These are phyloP conservation scores for Pilasporangium apinafurcum DNA, from an alignment of 352 stramenopile genomes.

Conservation along the genomic window DNA sequence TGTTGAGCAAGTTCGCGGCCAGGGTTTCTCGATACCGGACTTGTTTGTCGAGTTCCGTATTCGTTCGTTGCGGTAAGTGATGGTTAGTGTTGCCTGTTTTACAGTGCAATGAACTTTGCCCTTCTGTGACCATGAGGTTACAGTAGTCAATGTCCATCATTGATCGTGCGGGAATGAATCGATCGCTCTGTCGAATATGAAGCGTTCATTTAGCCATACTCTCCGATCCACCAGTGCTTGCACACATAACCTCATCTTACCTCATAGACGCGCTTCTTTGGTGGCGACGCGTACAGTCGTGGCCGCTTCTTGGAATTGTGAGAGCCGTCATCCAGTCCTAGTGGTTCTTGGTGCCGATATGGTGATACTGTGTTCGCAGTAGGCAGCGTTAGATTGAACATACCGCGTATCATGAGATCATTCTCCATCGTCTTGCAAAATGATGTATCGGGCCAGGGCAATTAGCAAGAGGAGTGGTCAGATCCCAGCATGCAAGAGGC, in stretches of 20 bases:
- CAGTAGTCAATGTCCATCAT: slow-evolving; percentile 42
- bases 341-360: slow-evolving; percentile 20
- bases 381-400: slow-evolving; percentile 17
- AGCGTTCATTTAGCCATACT: neutral
- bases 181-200: slow-evolving; percentile 15
- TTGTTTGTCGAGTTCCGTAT: slow-evolving; percentile 18
- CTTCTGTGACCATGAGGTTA: slow-evolving; percentile 22
- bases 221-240: neutral
- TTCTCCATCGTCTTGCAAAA: slow-evolving; percentile 4
- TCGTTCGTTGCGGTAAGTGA: neutral
- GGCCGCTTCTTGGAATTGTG: slow-evolving; percentile 13
- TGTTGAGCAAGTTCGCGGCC: slow-evolving; percentile 23
- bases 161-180: slow-evolving; percentile 34
- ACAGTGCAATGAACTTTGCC: neutral
- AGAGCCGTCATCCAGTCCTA: slow-evolving; percentile 3
- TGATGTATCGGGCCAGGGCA: neutral
- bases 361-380: slow-evolving; percentile 10
- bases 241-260: neutral
- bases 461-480: slow-evolving; percentile 2
- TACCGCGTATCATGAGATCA: slow-evolving; percentile 14
- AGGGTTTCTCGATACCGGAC: slow-evolving; percentile 24
- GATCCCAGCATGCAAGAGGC: too few relatives aligned
- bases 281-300: slow-evolving; percentile 5
- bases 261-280: slow-evolving; percentile 8
- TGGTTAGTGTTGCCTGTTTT: neutral